These are phyloP conservation scores for Nitzschia putrida DNA, from an alignment of 108 stramenopile genomes.

Conservation along the genomic window DNA sequence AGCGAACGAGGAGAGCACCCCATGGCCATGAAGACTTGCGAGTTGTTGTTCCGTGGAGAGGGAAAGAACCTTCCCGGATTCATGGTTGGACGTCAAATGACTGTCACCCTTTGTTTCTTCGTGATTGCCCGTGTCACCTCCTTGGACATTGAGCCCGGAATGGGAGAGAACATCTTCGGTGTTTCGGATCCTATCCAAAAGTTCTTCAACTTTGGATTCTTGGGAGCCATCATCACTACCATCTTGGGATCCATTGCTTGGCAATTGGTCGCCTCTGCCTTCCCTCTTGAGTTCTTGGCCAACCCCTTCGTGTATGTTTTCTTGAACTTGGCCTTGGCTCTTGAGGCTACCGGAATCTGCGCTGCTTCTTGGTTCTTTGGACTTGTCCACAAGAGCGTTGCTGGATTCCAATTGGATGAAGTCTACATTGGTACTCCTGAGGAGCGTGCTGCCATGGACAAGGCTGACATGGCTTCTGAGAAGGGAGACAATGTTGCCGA, in stretches of 20 bases:
- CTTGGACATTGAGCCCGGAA: no score
- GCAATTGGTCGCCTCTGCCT: conserved; percentile 69
- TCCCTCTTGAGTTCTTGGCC: conserved; percentile 65
- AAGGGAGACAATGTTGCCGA: conserved; percentile 22
- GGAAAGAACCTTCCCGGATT: no score
- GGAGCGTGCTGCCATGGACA: conserved; percentile 45
- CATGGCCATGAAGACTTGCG: no score
- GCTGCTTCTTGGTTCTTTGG: conserved; percentile 70
- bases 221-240: conserved; percentile 73
- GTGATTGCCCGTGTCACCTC: no score
- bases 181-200: no score
- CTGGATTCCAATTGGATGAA: conserved; percentile 65
- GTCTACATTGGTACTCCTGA: conserved; percentile 68
- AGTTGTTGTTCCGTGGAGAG: no score
- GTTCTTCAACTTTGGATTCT: no score
- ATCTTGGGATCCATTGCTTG: conserved; percentile 67
- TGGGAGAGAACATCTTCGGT: no score
- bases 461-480: conserved; percentile 32
- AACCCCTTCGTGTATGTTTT: conserved; percentile 59
- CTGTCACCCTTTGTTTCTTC: no score
- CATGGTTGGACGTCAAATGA: no score
- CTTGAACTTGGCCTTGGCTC: conserved; percentile 41
- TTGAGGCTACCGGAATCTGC: conserved; percentile 69
- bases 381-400: conserved; percentile 39
- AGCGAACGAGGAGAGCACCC: no score